Conservation (phyloP, 169 alveolate genomes). For the Plasmodium yoelii region DNA sequence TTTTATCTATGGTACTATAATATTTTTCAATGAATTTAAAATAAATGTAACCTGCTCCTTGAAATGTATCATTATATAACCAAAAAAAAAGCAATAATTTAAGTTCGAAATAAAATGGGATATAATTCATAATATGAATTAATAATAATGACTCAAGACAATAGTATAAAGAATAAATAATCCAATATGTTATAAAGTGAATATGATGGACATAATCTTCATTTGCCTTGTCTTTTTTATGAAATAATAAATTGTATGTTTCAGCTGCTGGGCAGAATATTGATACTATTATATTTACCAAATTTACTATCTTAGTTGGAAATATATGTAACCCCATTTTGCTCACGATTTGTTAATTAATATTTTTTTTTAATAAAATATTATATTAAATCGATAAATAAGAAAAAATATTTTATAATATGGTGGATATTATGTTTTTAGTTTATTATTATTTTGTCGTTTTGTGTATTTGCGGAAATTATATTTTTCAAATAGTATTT, state of each 20-base stretch:
- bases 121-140: constrained; percentile 47
- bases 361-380: constrained; percentile 3
- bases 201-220: constrained; percentile 72
- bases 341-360: constrained; percentile 16
- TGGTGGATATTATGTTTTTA: neutral
- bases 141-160: constrained; percentile 75
- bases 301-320: constrained; percentile 51
- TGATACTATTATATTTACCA: constrained; percentile 60
- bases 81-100: constrained; percentile 83
- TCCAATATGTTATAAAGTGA: constrained; percentile 84
- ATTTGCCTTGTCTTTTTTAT: constrained; percentile 47
- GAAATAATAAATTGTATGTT: constrained; percentile 52
- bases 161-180: constrained; percentile 76
- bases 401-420: neutral
- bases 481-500: neutral
- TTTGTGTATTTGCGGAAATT: neutral
- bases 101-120: constrained; percentile 83
- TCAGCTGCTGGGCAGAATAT: constrained; percentile 61
- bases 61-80: constrained; percentile 84
- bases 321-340: constrained; percentile 66
- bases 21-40: constrained; percentile 69
- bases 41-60: constrained; percentile 86
- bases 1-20: constrained; percentile 40
- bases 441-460: neutral
- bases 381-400: neutral